These are phyloP conservation scores for Aspergillus candidus DNA, from an alignment of 2,329 filamentous ascomycete genomes.

Conservation along the genomic window DNA sequence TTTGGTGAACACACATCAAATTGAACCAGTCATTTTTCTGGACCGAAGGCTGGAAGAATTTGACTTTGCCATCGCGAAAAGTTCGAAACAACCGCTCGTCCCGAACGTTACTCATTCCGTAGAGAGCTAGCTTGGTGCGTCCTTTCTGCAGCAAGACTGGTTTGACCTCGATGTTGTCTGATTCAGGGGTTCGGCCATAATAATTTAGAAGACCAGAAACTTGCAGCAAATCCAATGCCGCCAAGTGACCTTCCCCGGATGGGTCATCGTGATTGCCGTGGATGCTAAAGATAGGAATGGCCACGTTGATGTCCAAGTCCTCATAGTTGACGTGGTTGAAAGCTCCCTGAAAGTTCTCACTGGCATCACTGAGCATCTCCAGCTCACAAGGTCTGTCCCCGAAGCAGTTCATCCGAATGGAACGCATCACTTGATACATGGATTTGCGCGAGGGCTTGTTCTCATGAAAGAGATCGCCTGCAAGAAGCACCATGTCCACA, in stretches of 20 bases:
- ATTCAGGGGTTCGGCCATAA: slow-evolving; percentile 84
- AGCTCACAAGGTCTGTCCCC: slow-evolving; percentile 94
- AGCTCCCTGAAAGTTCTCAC: slow-evolving; percentile 79
- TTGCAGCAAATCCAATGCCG: slow-evolving; percentile 84
- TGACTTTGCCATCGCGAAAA: slow-evolving; percentile 87
- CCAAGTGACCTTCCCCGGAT: slow-evolving; percentile 88
- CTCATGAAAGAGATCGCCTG: slow-evolving; percentile 93
- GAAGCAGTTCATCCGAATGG: slow-evolving; percentile 84
- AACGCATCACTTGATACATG: slow-evolving; percentile 96
- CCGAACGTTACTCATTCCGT: slow-evolving; percentile 90
- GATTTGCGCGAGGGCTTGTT: slow-evolving; percentile 95
- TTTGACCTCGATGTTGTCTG: slow-evolving; percentile 88
- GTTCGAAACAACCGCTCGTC: slow-evolving; percentile 93
- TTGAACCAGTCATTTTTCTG: slow-evolving; percentile 94
- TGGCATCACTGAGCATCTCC: slow-evolving; percentile 89
- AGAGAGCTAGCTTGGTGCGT: slow-evolving; percentile 82
- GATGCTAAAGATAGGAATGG: slow-evolving; percentile 95
- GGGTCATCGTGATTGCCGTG: slow-evolving; percentile 98
- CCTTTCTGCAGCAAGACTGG: slow-evolving; percentile 92
- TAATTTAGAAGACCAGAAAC: slow-evolving; percentile 91
- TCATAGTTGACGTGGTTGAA: slow-evolving; percentile 97
- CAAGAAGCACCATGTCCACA: slow-evolving; percentile 96
- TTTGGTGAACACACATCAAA: slow-evolving; percentile 89
- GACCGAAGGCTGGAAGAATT: slow-evolving; percentile 77
- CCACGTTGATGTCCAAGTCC: slow-evolving; percentile 92